Conservation (phyloP, 2,329 filamentous ascomycete species). For the Penicillium sp. region DNA sequence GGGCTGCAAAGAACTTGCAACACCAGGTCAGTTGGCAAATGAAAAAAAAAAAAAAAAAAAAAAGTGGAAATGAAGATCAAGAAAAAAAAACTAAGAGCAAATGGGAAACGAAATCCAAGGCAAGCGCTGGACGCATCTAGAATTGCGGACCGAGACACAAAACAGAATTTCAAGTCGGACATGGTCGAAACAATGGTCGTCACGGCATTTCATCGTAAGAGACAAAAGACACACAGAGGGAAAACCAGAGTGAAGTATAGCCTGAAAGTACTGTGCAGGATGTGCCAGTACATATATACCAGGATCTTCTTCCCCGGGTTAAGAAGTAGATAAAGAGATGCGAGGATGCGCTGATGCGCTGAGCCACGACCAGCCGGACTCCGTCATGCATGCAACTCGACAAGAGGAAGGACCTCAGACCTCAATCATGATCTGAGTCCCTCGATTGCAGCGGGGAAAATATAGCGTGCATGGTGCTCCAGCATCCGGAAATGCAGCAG, state of each 20-base stretch:
- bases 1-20: background rate
- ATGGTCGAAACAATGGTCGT: slow-evolving; percentile 29
- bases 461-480: background rate
- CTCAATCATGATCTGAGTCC: background rate
- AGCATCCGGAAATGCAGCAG: background rate
- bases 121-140: slow-evolving; percentile 31
- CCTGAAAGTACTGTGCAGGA: background rate
- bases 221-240: background rate
- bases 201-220: slow-evolving; percentile 37
- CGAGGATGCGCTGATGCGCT: no score
- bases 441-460: background rate
- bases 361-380: background rate
- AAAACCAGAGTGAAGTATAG: background rate
- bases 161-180: slow-evolving; percentile 17
- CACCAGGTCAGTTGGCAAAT: background rate
- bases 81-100: slow-evolving; percentile 1
- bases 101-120: background rate
- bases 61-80: slow-evolving; percentile 4
- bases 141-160: slow-evolving; percentile 24
- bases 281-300: background rate
- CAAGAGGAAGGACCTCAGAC: slow-evolving; percentile 10
- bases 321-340: background rate
- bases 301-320: background rate
- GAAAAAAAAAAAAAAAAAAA: slow-evolving; percentile 7
- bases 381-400: slow-evolving; percentile 12